Base-by-base conservation (phyloP, 1,284 basidiomycete species). In the Mycosarcoma mackinlayi region DNA sequence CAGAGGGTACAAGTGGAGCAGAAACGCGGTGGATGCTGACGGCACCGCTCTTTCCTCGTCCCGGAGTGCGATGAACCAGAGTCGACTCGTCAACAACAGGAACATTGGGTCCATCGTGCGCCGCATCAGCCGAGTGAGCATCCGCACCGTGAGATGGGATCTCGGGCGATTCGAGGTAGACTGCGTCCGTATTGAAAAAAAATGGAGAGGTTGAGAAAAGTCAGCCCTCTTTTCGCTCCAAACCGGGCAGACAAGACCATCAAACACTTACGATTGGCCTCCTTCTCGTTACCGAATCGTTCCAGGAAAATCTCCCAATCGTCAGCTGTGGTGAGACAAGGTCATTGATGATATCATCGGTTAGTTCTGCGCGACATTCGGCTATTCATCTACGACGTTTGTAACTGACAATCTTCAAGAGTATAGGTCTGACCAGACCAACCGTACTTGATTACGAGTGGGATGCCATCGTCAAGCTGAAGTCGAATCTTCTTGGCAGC, bases 281-380 rank as follows among this genome's bases (percentile, higher is more conserved):
- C 79, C 52, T 71, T 70, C 5, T 45, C 63, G 47, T 76, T 61
- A 39, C 67, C 70, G 49, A 78, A 66, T 35, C 80, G 73, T 50
- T 80, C 78, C 4, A 76, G 49, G 61, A 82, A 81, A 52, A 82
- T 81, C 38, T 81, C 80, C 57, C 61, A 78, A 68, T 82, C 80
- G 52, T 81, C 79, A 34, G 62, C 73, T 77, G 57, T n/a, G n/a
- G n/a, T n/a, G n/a, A n/a, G n/a, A 27, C 40, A 14, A 24, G 8
- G 13, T 27, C 21, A 21, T 27, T 46, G 27, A 46, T 21, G 13
- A 39, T n/a, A n/a, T n/a, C n/a, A n/a, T n/a, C n/a, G n/a, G n/a
- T n/a, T n/a, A n/a, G n/a, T n/a, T n/a, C n/a, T n/a, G n/a, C n/a
- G n/a, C n/a, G n/a, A n/a, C n/a, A n/a, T n/a, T n/a, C n/a, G n/a